Evolutionary conservation across 2,329 filamentous ascomycete genomes (phyloP).

Genomic region (Aspergillus vadensis): DNA sequence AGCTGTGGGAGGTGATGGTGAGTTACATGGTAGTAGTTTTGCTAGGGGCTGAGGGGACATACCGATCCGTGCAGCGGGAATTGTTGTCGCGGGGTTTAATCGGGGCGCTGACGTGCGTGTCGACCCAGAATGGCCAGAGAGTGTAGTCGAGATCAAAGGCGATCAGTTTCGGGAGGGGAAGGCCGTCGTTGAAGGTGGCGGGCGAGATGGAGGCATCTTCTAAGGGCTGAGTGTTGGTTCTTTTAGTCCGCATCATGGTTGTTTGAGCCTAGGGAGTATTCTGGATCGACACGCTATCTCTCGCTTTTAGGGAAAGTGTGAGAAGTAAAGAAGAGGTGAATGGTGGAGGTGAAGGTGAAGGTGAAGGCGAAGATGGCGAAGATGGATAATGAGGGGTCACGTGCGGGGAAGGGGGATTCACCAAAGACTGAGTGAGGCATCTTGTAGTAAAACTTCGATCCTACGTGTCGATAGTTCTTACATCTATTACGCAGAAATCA

Average conservation of each 20-base stretch:
- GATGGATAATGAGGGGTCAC: not conserved
- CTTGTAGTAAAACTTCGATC: no score
- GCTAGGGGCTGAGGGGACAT: slow-evolving; percentile 13
- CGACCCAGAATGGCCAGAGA: slow-evolving; percentile 98
- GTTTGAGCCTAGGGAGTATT: not conserved
- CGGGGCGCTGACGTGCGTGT: slow-evolving; percentile 82
- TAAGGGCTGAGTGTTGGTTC: slow-evolving; percentile 37
- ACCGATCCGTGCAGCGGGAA: slow-evolving; percentile 48
- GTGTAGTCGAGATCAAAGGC: slow-evolving; percentile 98
- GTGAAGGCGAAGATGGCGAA: not conserved
- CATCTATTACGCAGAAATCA: no score
- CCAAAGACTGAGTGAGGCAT: no score
- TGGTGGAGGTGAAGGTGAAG: not conserved
- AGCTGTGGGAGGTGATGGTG: slow-evolving; percentile 28
- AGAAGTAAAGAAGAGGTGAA: not conserved
- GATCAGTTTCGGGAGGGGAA: slow-evolving; percentile 77
- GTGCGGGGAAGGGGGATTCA: not conserved
- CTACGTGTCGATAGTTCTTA: no score
- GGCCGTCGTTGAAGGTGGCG: slow-evolving; percentile 63
- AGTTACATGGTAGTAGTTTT: slow-evolving; percentile 14
- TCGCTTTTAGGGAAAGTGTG: not conserved
- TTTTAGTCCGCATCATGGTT: slow-evolving; percentile 38
- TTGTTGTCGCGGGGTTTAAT: slow-evolving; percentile 63
- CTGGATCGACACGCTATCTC: not conserved
- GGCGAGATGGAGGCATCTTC: slow-evolving; percentile 47